These are phyloP conservation scores for Mortierella sp. DNA, from an alignment of 371 early-diverging fungal genomes.

Conservation along the genomic window DNA sequence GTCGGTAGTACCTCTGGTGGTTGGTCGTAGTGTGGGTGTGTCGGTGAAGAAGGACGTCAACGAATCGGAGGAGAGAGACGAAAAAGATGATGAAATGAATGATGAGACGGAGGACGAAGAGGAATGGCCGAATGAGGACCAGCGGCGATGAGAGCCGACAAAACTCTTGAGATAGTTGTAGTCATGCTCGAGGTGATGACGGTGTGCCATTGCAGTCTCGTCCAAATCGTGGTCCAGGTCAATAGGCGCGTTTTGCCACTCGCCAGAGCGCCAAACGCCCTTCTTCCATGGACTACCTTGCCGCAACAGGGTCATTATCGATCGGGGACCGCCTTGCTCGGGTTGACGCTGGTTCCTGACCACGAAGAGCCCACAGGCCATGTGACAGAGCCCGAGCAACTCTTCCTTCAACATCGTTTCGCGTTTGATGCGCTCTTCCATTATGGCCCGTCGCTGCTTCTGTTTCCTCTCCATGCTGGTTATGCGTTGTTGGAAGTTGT, in stretches of 20 bases:
- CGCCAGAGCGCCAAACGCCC: conserved; percentile 41
- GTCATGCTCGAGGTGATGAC: neutral
- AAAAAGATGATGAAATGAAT: neutral
- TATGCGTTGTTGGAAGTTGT: neutral
- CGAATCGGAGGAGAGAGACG: neutral
- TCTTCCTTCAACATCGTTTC: conserved; percentile 23
- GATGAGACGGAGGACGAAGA: neutral
- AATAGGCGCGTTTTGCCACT: conserved; percentile 30
- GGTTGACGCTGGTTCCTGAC: neutral
- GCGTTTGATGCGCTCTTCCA: conserved; percentile 24
- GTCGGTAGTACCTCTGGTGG: neutral
- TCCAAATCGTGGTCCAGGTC: conserved; percentile 21
- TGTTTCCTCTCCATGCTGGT: neutral
- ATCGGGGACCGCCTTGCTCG: neutral
- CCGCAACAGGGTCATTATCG: conserved; percentile 35
- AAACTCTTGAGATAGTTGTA: neutral
- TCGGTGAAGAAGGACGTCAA: neutral
- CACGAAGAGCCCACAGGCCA: conserved; percentile 37
- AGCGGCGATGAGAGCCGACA: neutral
- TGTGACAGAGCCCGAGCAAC: conserved; percentile 30
- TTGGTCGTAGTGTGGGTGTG: neutral
- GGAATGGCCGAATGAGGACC: neutral
- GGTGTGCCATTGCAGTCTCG: conserved; percentile 12
- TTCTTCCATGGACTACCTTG: conserved; percentile 31
- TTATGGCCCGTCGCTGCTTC: conserved; percentile 10